Percentiles rank a stretch among this genome's conserved stretches.
phyloP scores from a whole-genome alignment of 2,329 filamentous ascomycete species.

The Beauveria medogensis region DNA sequence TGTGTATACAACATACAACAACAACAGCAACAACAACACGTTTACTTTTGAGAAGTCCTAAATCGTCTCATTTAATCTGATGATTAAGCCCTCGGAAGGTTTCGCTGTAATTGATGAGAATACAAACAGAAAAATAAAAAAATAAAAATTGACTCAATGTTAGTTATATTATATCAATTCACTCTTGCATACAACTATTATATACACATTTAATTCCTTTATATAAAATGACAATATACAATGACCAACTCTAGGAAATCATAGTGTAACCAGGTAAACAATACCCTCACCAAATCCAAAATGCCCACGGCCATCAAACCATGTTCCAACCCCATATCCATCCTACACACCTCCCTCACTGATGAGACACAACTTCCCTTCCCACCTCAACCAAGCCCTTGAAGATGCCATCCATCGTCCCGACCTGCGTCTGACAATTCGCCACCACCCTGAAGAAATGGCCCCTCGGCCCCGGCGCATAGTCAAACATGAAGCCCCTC shows the following conservation, averaged over 20 bases:
- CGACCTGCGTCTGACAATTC: constrained; percentile 44
- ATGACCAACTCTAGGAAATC: not conserved
- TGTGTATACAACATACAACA: no score
- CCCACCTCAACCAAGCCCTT: constrained; percentile 42
- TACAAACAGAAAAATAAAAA: no score
- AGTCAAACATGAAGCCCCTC: constrained; percentile 53
- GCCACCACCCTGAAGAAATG: constrained; percentile 52
- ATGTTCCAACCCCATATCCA: not conserved
- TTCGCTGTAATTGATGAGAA: no score
- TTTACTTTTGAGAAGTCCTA: no score
- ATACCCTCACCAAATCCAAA: not conserved
- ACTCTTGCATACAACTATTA: not conserved
- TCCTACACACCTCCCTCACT: not conserved
- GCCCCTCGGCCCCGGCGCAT: constrained; percentile 46
- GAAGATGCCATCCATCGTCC: constrained; percentile 45
- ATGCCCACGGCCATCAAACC: not conserved
- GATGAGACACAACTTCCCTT: not conserved
- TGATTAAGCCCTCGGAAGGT: no score
- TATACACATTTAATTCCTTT: not conserved
- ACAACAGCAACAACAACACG: no score
- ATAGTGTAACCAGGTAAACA: not conserved
- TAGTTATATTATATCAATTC: not conserved
- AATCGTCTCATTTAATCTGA: no score
- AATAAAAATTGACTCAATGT: no score
- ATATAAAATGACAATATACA: not conserved